These are phyloP conservation scores for Vigna trinervia DNA, from an alignment of 306 rosid genomes.

Conservation along the genomic window DNA sequence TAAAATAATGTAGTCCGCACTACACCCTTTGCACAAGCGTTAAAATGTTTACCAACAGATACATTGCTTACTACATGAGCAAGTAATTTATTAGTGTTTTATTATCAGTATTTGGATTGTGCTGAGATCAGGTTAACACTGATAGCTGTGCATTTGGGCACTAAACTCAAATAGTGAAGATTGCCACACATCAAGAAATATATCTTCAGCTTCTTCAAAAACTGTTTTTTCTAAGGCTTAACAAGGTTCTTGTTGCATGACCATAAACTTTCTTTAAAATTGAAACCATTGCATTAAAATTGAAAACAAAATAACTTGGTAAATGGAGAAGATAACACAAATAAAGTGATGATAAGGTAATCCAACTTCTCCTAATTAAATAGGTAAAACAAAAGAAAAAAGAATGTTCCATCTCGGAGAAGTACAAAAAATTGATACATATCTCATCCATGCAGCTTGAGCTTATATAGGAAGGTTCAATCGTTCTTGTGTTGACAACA, in stretches of 20 bases:
- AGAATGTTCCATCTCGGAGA: neutral
- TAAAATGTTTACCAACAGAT: conserved; percentile 28
- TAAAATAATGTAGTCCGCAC: conserved; percentile 14
- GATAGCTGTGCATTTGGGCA: conserved; percentile 13
- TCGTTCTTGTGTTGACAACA: conserved; percentile 30
- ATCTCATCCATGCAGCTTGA: conserved; percentile 23
- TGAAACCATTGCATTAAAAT: conserved; percentile 22
- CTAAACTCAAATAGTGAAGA: conserved; percentile 28
- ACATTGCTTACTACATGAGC: neutral
- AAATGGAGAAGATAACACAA: conserved; percentile 29
- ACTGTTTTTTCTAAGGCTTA: conserved; percentile 16
- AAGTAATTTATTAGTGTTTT: conserved; percentile 24
- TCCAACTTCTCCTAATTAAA: neutral
- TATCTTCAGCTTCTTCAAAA: neutral
- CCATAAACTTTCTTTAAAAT: neutral
- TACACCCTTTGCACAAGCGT: conserved; percentile 24
- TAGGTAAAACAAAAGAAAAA: neutral
- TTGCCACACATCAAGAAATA: conserved; percentile 15
- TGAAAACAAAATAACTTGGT: conserved; percentile 10
- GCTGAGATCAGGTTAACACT: conserved; percentile 11
- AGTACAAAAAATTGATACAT: neutral
- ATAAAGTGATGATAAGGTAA: conserved; percentile 10
- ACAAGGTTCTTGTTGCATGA: conserved; percentile 36
- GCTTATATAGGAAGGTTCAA: conserved; percentile 31
- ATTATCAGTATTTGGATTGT: conserved; percentile 25